Evolutionary conservation across 192 early-diverging fungal species (phyloP), one percentile per base, ranked within the genome.

Genomic region (Coemansia sp.): DNA sequence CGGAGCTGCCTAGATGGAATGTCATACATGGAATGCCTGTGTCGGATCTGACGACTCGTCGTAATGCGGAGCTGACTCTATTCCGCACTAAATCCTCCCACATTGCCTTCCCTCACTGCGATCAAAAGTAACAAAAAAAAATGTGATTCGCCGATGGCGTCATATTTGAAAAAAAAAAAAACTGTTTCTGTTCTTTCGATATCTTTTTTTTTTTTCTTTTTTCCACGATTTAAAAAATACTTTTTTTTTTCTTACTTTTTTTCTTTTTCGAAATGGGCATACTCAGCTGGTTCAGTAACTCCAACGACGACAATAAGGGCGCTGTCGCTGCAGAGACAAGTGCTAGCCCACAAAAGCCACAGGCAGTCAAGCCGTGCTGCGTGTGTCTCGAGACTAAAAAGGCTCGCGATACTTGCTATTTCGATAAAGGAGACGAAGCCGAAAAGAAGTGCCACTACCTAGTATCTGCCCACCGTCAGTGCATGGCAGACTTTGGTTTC

Each of bases 371-470:
- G 84, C 97, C 97, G 24, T 98, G 97, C 87, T 98, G 97, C 77
- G 94, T 94, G 20, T 98, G 97, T 74, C 95, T 94, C 36, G 97
- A 98, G 68, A 98, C 97, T 10, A 94, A 96, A 75, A 93, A 90
- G 76, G 88, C 84, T 43, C 89, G 96, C 63, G 96, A 97, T 77
- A 88, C 93, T 40, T 98, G 97, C 67, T 91, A 94, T 49, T 89
- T 98, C 64, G 85, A 87, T 38, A 85, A 89, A 2, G 95, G 96
- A 46, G 80, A 83, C 63, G 66, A 74, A 15, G 80, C 75, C 44
- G 96, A 98, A 75, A 90, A 93, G 66, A 91, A 92, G 72, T 98
- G 97, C 79, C 82, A 88, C 70, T 93, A 95, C 47, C 78, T 97
- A 55, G 94, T 98, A 72, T 86, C 88, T 64, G 90, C 92, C 22